Evolutionary conservation across 148 eudicot species (phyloP).

Genomic region (Camellia granthamiana): DNA sequence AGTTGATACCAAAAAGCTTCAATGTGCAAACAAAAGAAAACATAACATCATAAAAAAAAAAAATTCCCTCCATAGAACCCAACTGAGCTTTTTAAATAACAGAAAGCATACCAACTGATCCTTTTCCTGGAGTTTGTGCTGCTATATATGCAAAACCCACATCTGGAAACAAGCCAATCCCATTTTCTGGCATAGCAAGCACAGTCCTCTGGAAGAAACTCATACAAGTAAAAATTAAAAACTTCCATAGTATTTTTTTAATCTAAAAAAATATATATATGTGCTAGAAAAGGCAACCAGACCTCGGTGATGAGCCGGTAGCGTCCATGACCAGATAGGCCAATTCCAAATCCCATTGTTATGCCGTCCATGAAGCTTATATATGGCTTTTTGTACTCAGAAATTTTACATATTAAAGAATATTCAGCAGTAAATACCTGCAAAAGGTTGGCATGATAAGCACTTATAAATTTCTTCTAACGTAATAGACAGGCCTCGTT

Average conservation of each 20-base stretch:
- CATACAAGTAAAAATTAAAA: slow-evolving; percentile 9
- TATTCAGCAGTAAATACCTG: slow-evolving; percentile 94
- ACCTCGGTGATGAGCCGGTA: slow-evolving; percentile 95
- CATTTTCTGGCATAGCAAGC: slow-evolving; percentile 98
- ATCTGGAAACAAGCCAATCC: slow-evolving; percentile 96
- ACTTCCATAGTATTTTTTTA: neutral
- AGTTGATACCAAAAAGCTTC: neutral
- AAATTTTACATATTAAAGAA: slow-evolving; percentile 84
- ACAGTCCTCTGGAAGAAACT: slow-evolving; percentile 63
- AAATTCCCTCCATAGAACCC: neutral
- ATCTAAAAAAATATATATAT: neutral
- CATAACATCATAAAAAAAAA: neutral
- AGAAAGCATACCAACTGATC: slow-evolving; percentile 72
- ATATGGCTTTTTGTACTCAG: slow-evolving; percentile 82
- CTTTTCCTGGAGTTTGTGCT: slow-evolving; percentile 87
- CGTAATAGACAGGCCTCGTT: neutral
- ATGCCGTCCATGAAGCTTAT: slow-evolving; percentile 95
- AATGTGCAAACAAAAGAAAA: neutral
- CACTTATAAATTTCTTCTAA: slow-evolving; percentile 7
- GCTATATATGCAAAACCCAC: slow-evolving; percentile 96
- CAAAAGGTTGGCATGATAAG: slow-evolving; percentile 19
- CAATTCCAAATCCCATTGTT: slow-evolving; percentile 98
- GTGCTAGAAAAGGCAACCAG: slow-evolving; percentile 10
- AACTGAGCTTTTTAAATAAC: slow-evolving; percentile 5
- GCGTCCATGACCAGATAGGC: slow-evolving; percentile 92